phyloP scores from a whole-genome alignment of 805 yeast species.

The Hanseniaspora hatyaiensis region DNA sequence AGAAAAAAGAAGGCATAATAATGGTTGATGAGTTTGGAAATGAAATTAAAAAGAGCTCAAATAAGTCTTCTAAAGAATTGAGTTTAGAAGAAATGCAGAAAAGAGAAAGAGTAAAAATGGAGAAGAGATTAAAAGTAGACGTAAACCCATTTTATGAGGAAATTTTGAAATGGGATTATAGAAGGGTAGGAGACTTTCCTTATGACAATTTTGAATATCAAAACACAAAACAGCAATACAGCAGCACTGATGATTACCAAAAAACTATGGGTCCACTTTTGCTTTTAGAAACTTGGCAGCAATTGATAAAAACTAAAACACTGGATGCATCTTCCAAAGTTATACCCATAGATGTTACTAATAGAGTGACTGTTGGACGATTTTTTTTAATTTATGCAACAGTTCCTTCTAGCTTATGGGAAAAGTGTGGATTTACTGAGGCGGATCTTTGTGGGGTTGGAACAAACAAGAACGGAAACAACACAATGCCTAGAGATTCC shows the following conservation, averaged over 20 bases:
- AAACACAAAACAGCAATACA: slow-evolving; percentile 45
- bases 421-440: slow-evolving; percentile 51
- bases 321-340: slow-evolving; percentile 43
- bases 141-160: slow-evolving; percentile 60
- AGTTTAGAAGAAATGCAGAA: slow-evolving; percentile 31
- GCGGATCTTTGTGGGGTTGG: slow-evolving; percentile 52
- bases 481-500: slow-evolving; percentile 31
- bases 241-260: slow-evolving; percentile 52
- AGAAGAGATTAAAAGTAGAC: slow-evolving; percentile 65
- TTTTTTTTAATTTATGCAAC: slow-evolving; percentile 81
- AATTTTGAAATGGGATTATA: slow-evolving; percentile 69
- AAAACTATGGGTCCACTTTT: slow-evolving; percentile 66
- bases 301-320: slow-evolving; percentile 59
- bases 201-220: slow-evolving; percentile 34
- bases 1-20: slow-evolving; percentile 13
- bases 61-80: slow-evolving; percentile 29
- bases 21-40: slow-evolving; percentile 24
- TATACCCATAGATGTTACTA: slow-evolving; percentile 59
- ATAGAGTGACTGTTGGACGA: slow-evolving; percentile 69
- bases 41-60: slow-evolving; percentile 29
- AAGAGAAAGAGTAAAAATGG: slow-evolving; percentile 62
- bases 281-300: slow-evolving; percentile 88
- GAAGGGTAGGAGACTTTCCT: slow-evolving; percentile 45
- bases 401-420: slow-evolving; percentile 40
- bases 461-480: slow-evolving; percentile 22